Base-by-base conservation (phyloP, 2,329 filamentous ascomycete species). In the Fusarium pseudoanthophilum region DNA sequence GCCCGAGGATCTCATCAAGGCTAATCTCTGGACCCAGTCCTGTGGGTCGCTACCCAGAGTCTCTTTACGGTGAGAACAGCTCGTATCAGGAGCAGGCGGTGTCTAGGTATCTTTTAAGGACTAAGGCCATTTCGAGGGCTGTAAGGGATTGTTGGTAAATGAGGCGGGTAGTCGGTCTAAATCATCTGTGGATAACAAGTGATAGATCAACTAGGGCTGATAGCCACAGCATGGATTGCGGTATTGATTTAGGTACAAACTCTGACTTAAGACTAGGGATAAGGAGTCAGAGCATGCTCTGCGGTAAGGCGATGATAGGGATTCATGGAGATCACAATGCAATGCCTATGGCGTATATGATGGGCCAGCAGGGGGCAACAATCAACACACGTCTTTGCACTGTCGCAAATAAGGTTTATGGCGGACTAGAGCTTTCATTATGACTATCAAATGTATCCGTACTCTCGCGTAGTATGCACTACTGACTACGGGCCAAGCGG, bases 1-100 rank as follows among this genome's bases (percentile, higher is more conserved):
- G 55, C 62, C 53, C 43, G 58, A 63, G 60, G 45, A 75, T 75
- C 64, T 72, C 74, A 76, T 74, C 60, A 37, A 64, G 52, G 53
- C 20, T 60, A 57, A 67, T 71, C 48, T 40, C 65, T 46, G 43
- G 55, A 42, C 61, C 57, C 66, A 70, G 51, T 62, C 43, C 52
- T 55, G 67, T 73, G 71, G 71, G 70, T 60, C 66, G 37, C 58
- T 43, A 37, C 36, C 18, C 18, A 18, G 40, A 57, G 59, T 51
- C 43, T 49, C 51, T 48, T 63, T 57, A 56, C 66, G 70, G 70
- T 43, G 57, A 61, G 46, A 13, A 45, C 66, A 63, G 53, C 56
- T 52, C 52, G 32, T 57, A 39, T 55, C 30, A 52, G 36, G 48
- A 56, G 39, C 37, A 40, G 24, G 36, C 52, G 46, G 24, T 57